A percentile compares a stretch with the other conserved stretches of the same genome.
phyloP scores from a whole-genome alignment of 2,329 filamentous ascomycete species.

The Aspergillus ibericus region DNA sequence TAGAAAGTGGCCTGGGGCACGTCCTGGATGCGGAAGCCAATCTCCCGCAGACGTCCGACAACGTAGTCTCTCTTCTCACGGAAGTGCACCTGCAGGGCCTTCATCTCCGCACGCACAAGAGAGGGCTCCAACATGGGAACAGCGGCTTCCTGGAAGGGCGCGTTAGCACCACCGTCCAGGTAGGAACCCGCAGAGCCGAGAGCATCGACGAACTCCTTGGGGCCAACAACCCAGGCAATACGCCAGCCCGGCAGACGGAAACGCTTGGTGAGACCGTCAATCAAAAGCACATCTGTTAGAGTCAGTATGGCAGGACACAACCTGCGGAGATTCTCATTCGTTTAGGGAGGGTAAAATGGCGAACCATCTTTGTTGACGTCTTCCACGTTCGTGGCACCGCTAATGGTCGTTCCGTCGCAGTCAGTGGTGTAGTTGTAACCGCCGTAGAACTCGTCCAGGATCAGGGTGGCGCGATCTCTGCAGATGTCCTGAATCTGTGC shows the following conservation, averaged over 20 bases:
- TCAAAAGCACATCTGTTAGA: slow-evolving; percentile 74
- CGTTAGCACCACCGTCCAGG: slow-evolving; percentile 90
- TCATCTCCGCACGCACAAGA: slow-evolving; percentile 82
- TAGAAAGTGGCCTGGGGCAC: slow-evolving; percentile 94
- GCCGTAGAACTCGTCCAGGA: slow-evolving; percentile 95
- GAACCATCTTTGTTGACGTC: slow-evolving; percentile 76
- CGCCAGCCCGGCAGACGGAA: slow-evolving; percentile 96
- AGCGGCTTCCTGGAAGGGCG: slow-evolving; percentile 92
- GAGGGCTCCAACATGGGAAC: slow-evolving; percentile 87
- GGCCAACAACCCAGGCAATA: slow-evolving; percentile 92
- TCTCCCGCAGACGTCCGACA: slow-evolving; percentile 72
- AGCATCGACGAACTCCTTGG: slow-evolving; percentile 93
- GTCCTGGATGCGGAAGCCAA: slow-evolving; percentile 83
- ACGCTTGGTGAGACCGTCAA: slow-evolving; percentile 93
- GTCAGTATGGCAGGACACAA: slow-evolving; percentile 8
- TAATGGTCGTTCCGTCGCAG: slow-evolving; percentile 88
- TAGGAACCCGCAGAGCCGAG: slow-evolving; percentile 92
- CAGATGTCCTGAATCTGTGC: slow-evolving; percentile 91
- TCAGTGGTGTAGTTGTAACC: slow-evolving; percentile 94
- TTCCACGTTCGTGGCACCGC: slow-evolving; percentile 82
- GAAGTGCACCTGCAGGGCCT: slow-evolving; percentile 85
- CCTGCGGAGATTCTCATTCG: background rate
- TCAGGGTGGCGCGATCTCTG: slow-evolving; percentile 83
- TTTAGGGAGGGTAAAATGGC: slow-evolving; percentile 11
- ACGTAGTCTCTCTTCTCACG: slow-evolving; percentile 91